A percentile compares a stretch with the other conserved stretches of the same genome.
Conservation (phyloP, 768 basidiomycete genomes). For the Lyophyllum atratum region DNA sequence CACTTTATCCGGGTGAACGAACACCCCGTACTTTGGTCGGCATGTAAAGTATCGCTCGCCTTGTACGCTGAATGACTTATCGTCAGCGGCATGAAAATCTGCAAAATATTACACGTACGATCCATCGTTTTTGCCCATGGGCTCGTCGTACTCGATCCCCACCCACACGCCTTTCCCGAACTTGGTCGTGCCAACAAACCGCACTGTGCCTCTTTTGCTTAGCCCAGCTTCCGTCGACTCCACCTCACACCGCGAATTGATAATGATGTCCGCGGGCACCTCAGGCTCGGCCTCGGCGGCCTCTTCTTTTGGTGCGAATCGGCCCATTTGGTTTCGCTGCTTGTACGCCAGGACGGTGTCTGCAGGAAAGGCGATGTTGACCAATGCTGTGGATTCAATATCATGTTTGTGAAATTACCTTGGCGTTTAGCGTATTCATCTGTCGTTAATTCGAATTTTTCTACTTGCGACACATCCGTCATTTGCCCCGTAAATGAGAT, state of each 20-base stretch:
- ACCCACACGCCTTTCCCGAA: constrained; percentile 85
- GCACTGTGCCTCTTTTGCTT: constrained; percentile 79
- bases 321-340: constrained; percentile 82
- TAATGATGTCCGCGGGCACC: constrained; percentile 46
- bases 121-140: constrained; percentile 94
- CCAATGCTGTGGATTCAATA: background rate
- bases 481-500: constrained; percentile 80
- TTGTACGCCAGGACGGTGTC: constrained; percentile 92
- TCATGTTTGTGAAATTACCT: constrained; percentile 46
- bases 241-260: constrained; percentile 84
- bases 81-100: background rate
- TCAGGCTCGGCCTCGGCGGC: constrained; percentile 24
- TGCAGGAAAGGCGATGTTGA: constrained; percentile 27
- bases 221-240: constrained; percentile 69
- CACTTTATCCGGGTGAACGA: constrained; percentile 84
- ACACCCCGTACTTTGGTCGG: constrained; percentile 74
- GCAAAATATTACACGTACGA: constrained; percentile 57
- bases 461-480: constrained; percentile 81
- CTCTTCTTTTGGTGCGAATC: constrained; percentile 67
- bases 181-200: constrained; percentile 80
- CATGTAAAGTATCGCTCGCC: constrained; percentile 88
- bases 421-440: constrained; percentile 79
- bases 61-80: constrained; percentile 57
- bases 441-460: constrained; percentile 88
- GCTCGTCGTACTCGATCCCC: constrained; percentile 94